Percentiles rank a stretch among this genome's conserved stretches.
Conservation (phyloP, 495 filamentous ascomycete species). For the Aspergillus cavernicola region DNA sequence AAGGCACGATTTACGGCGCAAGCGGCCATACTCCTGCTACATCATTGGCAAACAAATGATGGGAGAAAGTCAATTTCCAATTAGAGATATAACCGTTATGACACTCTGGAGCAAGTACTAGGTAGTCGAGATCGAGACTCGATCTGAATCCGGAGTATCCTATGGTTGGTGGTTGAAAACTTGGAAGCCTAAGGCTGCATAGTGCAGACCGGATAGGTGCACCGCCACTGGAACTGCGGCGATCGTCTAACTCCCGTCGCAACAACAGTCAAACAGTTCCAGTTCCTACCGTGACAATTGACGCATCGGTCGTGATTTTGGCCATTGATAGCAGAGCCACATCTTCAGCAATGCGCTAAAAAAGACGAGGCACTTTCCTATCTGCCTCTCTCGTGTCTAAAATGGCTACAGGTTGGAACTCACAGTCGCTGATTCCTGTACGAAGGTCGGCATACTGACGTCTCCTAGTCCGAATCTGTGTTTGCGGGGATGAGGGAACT, state of each 20-base stretch:
- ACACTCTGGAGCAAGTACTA: too few relatives aligned
- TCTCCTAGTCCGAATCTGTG: conserved; percentile 77
- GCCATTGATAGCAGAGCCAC: neutral
- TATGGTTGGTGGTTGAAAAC: neutral
- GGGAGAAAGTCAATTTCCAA: too few relatives aligned
- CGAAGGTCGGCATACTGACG: conserved; percentile 15
- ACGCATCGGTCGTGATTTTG: neutral
- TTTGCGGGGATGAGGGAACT: conserved; percentile 87
- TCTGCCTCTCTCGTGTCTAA: conserved; percentile 10
- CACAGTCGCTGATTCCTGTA: neutral
- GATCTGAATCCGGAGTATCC: too few relatives aligned
- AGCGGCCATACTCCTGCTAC: too few relatives aligned
- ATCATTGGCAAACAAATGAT: too few relatives aligned
- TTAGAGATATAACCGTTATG: too few relatives aligned
- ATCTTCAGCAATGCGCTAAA: conserved; percentile 15
- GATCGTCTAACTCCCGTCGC: conserved; percentile 14
- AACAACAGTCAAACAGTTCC: neutral
- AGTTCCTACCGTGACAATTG: neutral
- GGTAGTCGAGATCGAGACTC: too few relatives aligned
- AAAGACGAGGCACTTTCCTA: too few relatives aligned
- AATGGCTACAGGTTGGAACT: conserved; percentile 38
- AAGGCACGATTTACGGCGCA: too few relatives aligned
- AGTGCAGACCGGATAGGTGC: conserved; percentile 14
- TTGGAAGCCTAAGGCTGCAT: neutral
- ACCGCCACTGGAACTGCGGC: conserved; percentile 19